Evolutionary conservation across 1,284 basidiomycete genomes (phyloP), one percentile per base, ranked within the genome.

Genomic region (Naganishia sp.): DNA sequence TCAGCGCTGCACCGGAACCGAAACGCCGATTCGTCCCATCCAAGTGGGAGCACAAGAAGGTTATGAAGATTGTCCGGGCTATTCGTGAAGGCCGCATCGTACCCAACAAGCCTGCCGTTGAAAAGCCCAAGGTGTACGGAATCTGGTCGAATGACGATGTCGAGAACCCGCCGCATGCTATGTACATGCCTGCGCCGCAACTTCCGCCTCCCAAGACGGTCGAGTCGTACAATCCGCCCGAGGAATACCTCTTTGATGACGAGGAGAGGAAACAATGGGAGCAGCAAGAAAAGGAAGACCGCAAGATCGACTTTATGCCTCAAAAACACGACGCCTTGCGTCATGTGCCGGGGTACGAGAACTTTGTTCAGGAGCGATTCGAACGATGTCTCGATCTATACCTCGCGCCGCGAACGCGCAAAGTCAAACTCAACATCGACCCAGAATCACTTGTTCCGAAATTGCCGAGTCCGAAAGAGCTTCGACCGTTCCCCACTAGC

Each of bases 31-130:
- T 95, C 87, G 86, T 98, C 6, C 92, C 95, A 15, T 95, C 92
- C 82, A 99, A 96, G 84, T 99, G 96, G 96, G 96, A 99, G 82
- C 97, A 98, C 82, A 89, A 97, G 84, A 99, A 99, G 86, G 87
- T 99, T 72, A 97, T 99, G 94, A 99, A 99, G 86, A 98, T 99
- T 72, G 95, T 99, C 68, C 92, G 94, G 62, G 95, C 95, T 17
- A 99, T 99, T 74, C 88, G 96, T 25, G 88, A 94, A 81, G 96
- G 96, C 46, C 88, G 92, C 42, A 99, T 99, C 72, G 76, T 93
- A 6, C 90, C 94, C 50, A 88, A 90, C 71, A 96, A 94, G 79
- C 91, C 93, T 4, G 82, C 86, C 0, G 84, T 86, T n/a, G 76
- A 82, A 55, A 88, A 90, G 80, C 87, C 88, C 17, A 85, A 87